Base-by-base conservation (phyloP, 176 grass and related monocot genomes). In the Aegilops sharonensis region DNA sequence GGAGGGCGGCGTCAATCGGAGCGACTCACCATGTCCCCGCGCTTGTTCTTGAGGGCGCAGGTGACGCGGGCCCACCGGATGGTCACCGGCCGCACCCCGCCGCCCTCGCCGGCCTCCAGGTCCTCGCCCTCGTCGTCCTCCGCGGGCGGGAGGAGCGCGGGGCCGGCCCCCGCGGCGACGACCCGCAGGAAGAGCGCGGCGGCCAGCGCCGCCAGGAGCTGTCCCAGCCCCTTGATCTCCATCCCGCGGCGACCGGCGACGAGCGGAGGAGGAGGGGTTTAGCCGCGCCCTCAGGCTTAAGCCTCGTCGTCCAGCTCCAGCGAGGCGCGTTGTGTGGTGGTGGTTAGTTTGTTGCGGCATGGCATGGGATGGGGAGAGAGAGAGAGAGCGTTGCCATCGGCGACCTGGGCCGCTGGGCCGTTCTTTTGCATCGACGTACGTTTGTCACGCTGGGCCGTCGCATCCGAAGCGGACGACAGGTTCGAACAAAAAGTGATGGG, bases 41-140 rank as follows among this genome's bases (percentile, higher is more conserved):
- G 90, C 78, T 95, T 98, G 89, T 92, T 93, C 69, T 93, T 88
- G 34, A 95, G 90, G 29, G 94, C 86, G 84, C 94, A 98, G 63
- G 94, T 91, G 85, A 98, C 79, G 57, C 85, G 78, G 37, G 65
- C 80, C 97, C 97, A 95, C 32, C 87, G 68, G 23, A 98, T 91
- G 67, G 89, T 90, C 30, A 98, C 91, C 32, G 94, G 92, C 9
- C 50, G 39, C 32, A 98, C 86, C 18, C 40, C 37, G 37, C 37
- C 37, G 37, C 40, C 78, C 18, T 67, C 84, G 11, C 75, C 89
- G 43, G 84, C 89, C 75, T 90, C 91, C 12, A 9, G 31, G 31
- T 72, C 80, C 36, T 37, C 36, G 6, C 42, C 78, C 14, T 85
- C 86, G 17, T 81, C 11, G 3, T 89, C 90, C 14, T 89, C 91